Percentiles rank a stretch among this genome's conserved stretches.
These are phyloP conservation scores for Umbilicus rupestris DNA, from an alignment of 164 flowering plant species.

Conservation along the genomic window DNA sequence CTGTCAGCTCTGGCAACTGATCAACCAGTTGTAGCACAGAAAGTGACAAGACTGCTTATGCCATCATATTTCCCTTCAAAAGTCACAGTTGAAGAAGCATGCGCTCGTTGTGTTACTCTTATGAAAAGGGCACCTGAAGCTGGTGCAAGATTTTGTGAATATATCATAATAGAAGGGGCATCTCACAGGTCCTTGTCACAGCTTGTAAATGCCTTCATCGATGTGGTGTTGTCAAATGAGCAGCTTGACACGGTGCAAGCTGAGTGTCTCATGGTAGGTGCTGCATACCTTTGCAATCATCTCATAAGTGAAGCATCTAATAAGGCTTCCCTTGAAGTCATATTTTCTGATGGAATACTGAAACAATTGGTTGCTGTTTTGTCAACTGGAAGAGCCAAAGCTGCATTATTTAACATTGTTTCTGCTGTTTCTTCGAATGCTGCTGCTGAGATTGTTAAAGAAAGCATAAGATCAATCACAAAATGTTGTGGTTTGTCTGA, in stretches of 20 bases:
- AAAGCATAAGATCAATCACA: slow-evolving; percentile 39
- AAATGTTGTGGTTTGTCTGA: slow-evolving; percentile 44
- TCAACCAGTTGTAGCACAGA: slow-evolving; percentile 63
- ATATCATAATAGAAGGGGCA: slow-evolving; percentile 57
- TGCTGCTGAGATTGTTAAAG: slow-evolving; percentile 35
- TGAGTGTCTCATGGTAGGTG: slow-evolving; percentile 58
- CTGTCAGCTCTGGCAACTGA: slow-evolving; percentile 62
- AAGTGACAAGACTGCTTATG: slow-evolving; percentile 66
- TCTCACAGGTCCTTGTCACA: slow-evolving; percentile 49
- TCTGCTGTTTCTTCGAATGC: slow-evolving; percentile 37
- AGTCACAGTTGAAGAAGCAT: slow-evolving; percentile 57
- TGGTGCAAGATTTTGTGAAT: slow-evolving; percentile 88
- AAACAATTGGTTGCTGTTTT: slow-evolving; percentile 52
- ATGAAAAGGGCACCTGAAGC: slow-evolving; percentile 75
- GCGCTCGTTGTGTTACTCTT: slow-evolving; percentile 65
- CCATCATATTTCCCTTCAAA: slow-evolving; percentile 86
- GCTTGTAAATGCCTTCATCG: slow-evolving; percentile 38
- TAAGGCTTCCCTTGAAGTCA: slow-evolving; percentile 34
- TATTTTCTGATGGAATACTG: slow-evolving; percentile 48
- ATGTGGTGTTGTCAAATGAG: slow-evolving; percentile 33
- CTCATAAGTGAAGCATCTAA: slow-evolving; percentile 35
- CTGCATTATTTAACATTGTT: slow-evolving; percentile 56
- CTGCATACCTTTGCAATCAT: slow-evolving; percentile 42
- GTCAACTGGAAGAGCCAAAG: slow-evolving; percentile 33
- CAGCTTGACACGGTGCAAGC: slow-evolving; percentile 32